Conservation (phyloP, 768 basidiomycete genomes). For the Lactifluus volemus region DNA sequence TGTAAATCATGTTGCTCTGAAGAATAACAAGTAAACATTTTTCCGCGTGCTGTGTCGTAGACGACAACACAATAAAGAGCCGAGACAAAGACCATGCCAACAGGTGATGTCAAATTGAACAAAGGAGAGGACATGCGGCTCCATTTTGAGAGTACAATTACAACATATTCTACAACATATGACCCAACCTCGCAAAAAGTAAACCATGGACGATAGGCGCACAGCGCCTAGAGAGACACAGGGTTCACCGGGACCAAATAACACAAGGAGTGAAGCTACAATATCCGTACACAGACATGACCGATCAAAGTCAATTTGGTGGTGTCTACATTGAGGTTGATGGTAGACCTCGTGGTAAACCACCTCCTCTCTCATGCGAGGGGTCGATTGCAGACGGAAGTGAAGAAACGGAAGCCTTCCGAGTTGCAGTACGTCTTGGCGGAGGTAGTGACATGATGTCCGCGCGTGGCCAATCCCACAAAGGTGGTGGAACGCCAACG, state of each 20-base stretch:
- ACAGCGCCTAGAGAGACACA: neutral
- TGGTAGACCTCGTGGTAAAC: neutral
- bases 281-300: neutral
- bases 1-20: neutral
- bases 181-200: neutral
- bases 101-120: neutral
- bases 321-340: neutral
- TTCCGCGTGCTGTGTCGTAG: neutral
- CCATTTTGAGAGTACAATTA: neutral
- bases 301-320: neutral
- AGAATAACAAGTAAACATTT: neutral
- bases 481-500: constrained; percentile 5
- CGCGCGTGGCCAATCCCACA: constrained; percentile 18
- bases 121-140: too few species aligned
- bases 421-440: neutral
- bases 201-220: constrained; percentile 11
- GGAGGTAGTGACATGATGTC: constrained; percentile 17
- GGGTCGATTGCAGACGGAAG: neutral
- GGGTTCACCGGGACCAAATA: neutral
- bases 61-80: neutral
- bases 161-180: neutral
- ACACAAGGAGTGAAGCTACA: neutral
- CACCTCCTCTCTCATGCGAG: neutral
- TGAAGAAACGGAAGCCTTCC: neutral
- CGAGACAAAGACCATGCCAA: neutral